A percentile compares a stretch with the other conserved stretches of the same genome.
These are phyloP conservation scores for Kodamaea plutei DNA, from an alignment of 1,139 yeast species.

Conservation along the genomic window DNA sequence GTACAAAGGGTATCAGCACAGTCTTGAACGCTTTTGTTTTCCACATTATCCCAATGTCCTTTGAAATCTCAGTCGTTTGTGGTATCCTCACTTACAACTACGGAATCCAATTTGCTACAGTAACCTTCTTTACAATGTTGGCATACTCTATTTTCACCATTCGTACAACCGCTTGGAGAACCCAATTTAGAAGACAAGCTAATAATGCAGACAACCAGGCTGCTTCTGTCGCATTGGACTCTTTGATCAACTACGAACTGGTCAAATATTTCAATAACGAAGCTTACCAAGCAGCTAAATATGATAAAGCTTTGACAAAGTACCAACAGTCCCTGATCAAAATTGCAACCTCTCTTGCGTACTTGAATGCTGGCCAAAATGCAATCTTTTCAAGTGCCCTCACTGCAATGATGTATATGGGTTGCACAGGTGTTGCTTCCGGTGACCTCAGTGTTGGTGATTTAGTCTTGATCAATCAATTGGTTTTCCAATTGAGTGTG, in stretches of 20 bases:
- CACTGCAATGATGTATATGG: constrained; percentile 98
- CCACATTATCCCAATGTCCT: constrained; percentile 88
- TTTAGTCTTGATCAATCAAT: constrained; percentile 89
- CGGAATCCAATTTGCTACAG: constrained; percentile 85
- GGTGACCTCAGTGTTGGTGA: constrained; percentile 92
- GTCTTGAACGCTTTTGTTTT: constrained; percentile 95
- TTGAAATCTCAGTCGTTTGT: constrained; percentile 89
- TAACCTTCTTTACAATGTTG: constrained; percentile 82
- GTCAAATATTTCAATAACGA: constrained; percentile 95
- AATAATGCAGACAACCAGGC: constrained; percentile 93
- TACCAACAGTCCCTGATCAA: constrained; percentile 83
- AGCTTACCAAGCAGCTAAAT: constrained; percentile 69
- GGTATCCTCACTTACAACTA: constrained; percentile 91
- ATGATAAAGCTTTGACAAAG: constrained; percentile 67
- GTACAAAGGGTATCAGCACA: constrained; percentile 94
- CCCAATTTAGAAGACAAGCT: constrained; percentile 85
- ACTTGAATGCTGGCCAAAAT: constrained; percentile 87
- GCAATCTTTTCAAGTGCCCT: constrained; percentile 86
- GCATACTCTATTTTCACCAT: constrained; percentile 86
- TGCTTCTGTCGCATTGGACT: constrained; percentile 90
- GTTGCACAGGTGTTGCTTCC: constrained; percentile 85
- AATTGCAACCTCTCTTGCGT: constrained; percentile 90
- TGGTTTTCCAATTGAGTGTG: constrained; percentile 91
- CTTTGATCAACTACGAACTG: constrained; percentile 89
- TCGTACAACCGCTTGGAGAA: constrained; percentile 94